phyloP scores from a whole-genome alignment of 257 asterid genomes.

The Solanum verrucosum region DNA sequence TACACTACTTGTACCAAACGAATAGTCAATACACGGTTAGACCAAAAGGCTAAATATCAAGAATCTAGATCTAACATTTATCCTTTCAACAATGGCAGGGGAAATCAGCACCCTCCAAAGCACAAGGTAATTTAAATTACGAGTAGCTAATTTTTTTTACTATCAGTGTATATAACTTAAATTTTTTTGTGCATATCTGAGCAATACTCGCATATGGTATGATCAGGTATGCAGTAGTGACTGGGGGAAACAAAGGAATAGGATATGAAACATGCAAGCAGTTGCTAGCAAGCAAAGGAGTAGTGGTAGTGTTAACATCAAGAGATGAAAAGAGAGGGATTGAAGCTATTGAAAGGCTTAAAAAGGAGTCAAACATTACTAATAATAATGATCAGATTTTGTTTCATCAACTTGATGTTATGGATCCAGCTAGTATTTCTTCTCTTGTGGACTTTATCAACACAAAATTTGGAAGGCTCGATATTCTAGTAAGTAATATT shows the following conservation, averaged over 20 bases:
- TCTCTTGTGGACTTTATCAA: constrained; percentile 22
- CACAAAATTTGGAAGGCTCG: constrained; percentile 35
- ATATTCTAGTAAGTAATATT: constrained; percentile 27
- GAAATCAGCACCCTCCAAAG: background rate
- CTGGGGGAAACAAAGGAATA: constrained; percentile 46
- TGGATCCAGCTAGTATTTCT: constrained; percentile 19
- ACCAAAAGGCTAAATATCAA: constrained; percentile 8
- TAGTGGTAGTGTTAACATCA: constrained; percentile 39
- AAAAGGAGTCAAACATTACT: background rate
- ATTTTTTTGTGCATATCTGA: background rate
- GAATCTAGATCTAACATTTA: background rate
- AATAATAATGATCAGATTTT: background rate
- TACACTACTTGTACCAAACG: background rate
- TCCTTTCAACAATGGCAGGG: background rate
- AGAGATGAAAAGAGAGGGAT: constrained; percentile 38
- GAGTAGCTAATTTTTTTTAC: background rate
- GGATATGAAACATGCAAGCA: constrained; percentile 48
- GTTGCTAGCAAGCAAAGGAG: constrained; percentile 36
- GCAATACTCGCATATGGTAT: background rate
- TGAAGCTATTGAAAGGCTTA: constrained; percentile 34
- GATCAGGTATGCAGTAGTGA: constrained; percentile 33
- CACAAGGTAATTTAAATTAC: background rate
- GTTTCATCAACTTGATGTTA: constrained; percentile 40
- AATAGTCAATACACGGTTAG: background rate
- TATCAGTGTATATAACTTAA: background rate